phyloP scores from a whole-genome alignment of 169 alveolate species.

The Eimeria necatrix region DNA sequence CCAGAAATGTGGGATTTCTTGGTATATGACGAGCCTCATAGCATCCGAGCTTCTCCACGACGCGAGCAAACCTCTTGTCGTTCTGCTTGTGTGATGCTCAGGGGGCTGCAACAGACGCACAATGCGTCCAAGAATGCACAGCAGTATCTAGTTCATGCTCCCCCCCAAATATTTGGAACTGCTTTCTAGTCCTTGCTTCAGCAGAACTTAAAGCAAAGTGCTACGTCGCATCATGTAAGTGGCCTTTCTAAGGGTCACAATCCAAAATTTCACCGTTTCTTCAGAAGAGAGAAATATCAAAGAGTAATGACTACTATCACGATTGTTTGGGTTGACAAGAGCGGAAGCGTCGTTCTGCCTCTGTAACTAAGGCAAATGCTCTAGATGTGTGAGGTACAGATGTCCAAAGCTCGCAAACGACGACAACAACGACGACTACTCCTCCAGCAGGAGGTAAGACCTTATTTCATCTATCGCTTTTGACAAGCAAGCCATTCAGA shows the following conservation, averaged over 20 bases:
- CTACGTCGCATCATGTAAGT: constrained; percentile 53
- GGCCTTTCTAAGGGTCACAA: background rate
- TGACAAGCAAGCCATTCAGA: background rate
- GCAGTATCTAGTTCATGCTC: constrained; percentile 3
- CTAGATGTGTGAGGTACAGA: background rate
- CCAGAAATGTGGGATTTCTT: background rate
- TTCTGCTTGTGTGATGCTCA: background rate
- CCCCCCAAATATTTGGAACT: constrained; percentile 38
- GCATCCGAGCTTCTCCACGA: background rate
- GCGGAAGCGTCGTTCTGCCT: no score
- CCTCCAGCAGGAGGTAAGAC: constrained; percentile 56
- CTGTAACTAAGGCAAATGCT: no score
- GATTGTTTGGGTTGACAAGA: background rate
- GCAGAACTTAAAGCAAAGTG: constrained; percentile 21
- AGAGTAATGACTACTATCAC: background rate
- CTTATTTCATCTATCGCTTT: background rate
- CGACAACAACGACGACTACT: constrained; percentile 51
- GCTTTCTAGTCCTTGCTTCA: constrained; percentile 48
- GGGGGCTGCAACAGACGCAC: constrained; percentile 41
- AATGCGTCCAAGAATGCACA: constrained; percentile 54
- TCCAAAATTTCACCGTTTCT: background rate
- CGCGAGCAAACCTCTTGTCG: background rate
- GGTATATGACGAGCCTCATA: background rate
- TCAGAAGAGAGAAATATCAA: background rate
- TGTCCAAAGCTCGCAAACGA: background rate